Conservation (phyloP, 305 asterid genomes). For the Ilex paraguariensis region DNA sequence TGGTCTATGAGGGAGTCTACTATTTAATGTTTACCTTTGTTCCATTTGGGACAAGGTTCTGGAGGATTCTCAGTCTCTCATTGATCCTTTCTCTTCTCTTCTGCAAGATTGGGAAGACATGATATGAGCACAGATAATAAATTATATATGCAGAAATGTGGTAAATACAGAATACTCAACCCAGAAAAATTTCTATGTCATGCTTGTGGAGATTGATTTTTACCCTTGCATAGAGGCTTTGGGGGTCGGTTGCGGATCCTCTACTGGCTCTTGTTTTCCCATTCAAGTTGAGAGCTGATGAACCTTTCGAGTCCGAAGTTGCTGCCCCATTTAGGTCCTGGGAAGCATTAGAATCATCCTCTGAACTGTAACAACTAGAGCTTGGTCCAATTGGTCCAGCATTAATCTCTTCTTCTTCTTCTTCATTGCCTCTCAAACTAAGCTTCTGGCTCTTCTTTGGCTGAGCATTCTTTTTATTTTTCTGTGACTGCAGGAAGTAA, state of each 20-base stretch:
- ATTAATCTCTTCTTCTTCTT: slow-evolving; percentile 23
- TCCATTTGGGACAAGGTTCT: slow-evolving; percentile 51
- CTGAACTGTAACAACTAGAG: slow-evolving; percentile 37
- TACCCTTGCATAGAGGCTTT: slow-evolving; percentile 68
- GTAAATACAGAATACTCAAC: too few species aligned
- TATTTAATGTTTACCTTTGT: slow-evolving; percentile 29
- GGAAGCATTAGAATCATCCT: slow-evolving; percentile 45
- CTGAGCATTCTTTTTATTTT: slow-evolving; percentile 35
- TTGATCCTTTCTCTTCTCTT: slow-evolving; percentile 52
- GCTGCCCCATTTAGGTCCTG: slow-evolving; percentile 22
- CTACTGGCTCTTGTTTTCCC: slow-evolving; percentile 37
- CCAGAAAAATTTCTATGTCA: too few species aligned
- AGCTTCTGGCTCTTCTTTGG: slow-evolving; percentile 13
- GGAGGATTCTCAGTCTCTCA: slow-evolving; percentile 42
- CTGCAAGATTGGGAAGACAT: slow-evolving; percentile 16
- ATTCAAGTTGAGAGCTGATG: slow-evolving; percentile 1
- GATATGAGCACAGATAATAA: too few species aligned
- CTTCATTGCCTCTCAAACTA: neutral
- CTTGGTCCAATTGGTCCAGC: slow-evolving; percentile 18
- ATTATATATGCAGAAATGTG: too few species aligned
- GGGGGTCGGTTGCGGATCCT: slow-evolving; percentile 54
- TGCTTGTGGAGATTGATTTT: neutral
- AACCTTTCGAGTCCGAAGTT: slow-evolving; percentile 19
- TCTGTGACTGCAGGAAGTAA: slow-evolving; percentile 27
- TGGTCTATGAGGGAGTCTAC: neutral